phyloP scores from a whole-genome alignment of 768 basidiomycete species.

The Sporobolomyces pararoseus region DNA sequence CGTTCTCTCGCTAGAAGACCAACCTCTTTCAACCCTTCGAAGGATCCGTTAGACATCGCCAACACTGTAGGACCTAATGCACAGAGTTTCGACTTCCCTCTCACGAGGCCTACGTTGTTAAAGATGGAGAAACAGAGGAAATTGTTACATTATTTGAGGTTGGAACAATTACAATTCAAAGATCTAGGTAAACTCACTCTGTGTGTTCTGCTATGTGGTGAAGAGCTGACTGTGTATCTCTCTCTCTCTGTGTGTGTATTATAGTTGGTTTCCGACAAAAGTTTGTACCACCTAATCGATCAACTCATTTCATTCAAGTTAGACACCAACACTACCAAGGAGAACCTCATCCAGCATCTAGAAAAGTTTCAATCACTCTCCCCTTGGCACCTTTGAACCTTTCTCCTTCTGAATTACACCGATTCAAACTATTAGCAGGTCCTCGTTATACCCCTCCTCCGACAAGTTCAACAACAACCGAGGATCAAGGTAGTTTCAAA shows the following conservation, averaged over 20 bases:
- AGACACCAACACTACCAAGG: constrained; percentile 73
- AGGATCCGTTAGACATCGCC: constrained; percentile 32
- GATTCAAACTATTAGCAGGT: constrained; percentile 82
- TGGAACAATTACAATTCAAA: constrained; percentile 81
- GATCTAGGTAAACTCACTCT: constrained; percentile 57
- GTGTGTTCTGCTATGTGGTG: no score
- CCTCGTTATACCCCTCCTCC: constrained; percentile 64
- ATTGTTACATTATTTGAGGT: constrained; percentile 69
- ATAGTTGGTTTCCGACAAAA: constrained; percentile 67
- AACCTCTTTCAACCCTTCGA: background rate
- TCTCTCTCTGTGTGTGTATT: background rate
- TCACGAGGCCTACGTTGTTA: constrained; percentile 52
- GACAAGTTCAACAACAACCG: background rate
- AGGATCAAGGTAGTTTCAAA: constrained; percentile 58
- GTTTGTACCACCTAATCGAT: constrained; percentile 64
- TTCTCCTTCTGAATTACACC: constrained; percentile 56
- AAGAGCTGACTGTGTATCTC: background rate
- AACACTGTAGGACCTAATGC: constrained; percentile 8
- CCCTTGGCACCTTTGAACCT: constrained; percentile 57
- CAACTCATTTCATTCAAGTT: constrained; percentile 59
- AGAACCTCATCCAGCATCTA: constrained; percentile 66
- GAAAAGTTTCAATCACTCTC: constrained; percentile 57
- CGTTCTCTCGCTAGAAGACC: background rate
- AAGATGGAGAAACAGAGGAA: constrained; percentile 70
- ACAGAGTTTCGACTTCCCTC: constrained; percentile 30